Evolutionary conservation across 1,139 yeast species (phyloP), one percentile per base, ranked within the genome.

Genomic region (Suzukiozyma palmioleophila): DNA sequence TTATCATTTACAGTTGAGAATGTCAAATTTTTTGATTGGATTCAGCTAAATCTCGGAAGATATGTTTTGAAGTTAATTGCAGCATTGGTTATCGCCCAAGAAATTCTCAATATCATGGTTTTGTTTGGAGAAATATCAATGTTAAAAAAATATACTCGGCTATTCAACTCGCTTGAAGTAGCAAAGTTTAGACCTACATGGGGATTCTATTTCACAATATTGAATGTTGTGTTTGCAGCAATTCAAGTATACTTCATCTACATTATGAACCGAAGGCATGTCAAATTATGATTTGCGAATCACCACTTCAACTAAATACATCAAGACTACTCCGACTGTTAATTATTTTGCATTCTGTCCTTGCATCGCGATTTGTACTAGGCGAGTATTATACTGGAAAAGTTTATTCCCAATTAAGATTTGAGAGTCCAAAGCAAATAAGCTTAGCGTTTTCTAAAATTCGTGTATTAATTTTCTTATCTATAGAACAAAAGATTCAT

Each of bases 121-220:
- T 15, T 33, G n/a, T 7, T 33, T 9, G 36, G 36, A 12, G 36
- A 33, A 14, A 8, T 33, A n/a, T 8, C 10, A 8, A 15, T 16
- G 14, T 24, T 26, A 13, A 25, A 18, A 26, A 33, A 22, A 16
- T 33, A 33, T 16, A 24, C 21, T 10, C 14, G 24, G 18, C 14
- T 33, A 9, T 33, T 33, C 11, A 12, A 13, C 13, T 14, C 26
- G 10, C 18, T 33, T 14, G 36, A 33, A 13, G 13, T 33, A 25
- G 36, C 36, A n/a, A 13, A 16, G 12, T 9, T 33, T 9, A 13
- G 21, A n/a, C 26, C 22, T 8, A 25, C 36, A 14, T 33, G 36
- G 36, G 36, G 36, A 11, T 33, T 33, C 26, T 33, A 16, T 30
- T 33, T 33, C 16, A 33, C 36, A 28, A 12, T 33, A 6, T 12